phyloP scores from a whole-genome alignment of 1,284 basidiomycete genomes.

The Ganoderma sinense region DNA sequence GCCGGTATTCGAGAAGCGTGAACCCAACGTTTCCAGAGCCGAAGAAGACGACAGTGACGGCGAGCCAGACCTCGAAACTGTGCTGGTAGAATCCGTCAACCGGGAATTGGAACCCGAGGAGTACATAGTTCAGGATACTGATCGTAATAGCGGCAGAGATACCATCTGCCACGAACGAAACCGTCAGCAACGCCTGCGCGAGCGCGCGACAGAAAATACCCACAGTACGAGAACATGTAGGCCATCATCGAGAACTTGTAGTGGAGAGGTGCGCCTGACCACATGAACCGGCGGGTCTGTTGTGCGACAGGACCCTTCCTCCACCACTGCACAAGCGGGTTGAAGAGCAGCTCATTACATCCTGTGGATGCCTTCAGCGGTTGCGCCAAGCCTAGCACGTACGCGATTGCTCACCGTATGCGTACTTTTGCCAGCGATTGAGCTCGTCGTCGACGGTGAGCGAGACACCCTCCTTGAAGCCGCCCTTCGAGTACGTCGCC shows the following conservation, averaged over 20 bases:
- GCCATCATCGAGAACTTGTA: conserved; percentile 54
- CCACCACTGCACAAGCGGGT: conserved; percentile 57
- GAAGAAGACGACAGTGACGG: conserved; percentile 60
- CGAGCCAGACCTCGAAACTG: conserved; percentile 54
- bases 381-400: not conserved
- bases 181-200: not conserved
- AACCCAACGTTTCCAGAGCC: conserved; percentile 56
- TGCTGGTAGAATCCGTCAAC: conserved; percentile 55
- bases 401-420: conserved; percentile 47
- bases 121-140: conserved; percentile 48
- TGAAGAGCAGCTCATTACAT: conserved; percentile 50
- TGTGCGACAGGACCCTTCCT: conserved; percentile 54
- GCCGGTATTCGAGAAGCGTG: conserved; percentile 57
- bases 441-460: conserved; percentile 58
- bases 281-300: conserved; percentile 55
- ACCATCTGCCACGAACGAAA: conserved; percentile 39
- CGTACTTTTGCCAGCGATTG: conserved; percentile 69
- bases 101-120: conserved; percentile 57
- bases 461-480: conserved; percentile 67
- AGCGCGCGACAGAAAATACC: conserved; percentile 20
- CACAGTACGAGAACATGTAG: conserved; percentile 55
- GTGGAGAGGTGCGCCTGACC: conserved; percentile 49
- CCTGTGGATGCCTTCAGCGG: conserved; percentile 21
- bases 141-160: conserved; percentile 47
- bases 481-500: conserved; percentile 64